These are phyloP conservation scores for Geotrichum restrictum DNA, from an alignment of 1,139 yeast genomes.

Conservation along the genomic window DNA sequence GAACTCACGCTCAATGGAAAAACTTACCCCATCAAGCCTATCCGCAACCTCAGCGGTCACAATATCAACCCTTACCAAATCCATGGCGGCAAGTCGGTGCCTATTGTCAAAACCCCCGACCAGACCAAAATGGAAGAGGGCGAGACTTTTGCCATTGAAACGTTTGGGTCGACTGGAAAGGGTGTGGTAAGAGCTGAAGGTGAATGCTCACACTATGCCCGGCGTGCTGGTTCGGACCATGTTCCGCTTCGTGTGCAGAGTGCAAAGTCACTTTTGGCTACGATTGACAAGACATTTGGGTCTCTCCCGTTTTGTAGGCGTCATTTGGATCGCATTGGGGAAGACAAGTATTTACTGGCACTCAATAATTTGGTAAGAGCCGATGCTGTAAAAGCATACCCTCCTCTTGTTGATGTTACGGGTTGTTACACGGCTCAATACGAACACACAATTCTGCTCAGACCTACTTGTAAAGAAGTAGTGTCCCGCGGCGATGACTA, in stretches of 20 bases:
- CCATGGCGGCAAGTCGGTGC: slow-evolving; percentile 94
- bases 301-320: slow-evolving; percentile 96
- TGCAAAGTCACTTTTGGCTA: slow-evolving; percentile 61
- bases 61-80: slow-evolving; percentile 77
- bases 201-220: slow-evolving; percentile 90
- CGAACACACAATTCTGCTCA: slow-evolving; percentile 88
- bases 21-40: slow-evolving; percentile 76
- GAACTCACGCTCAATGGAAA: slow-evolving; percentile 88
- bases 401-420: slow-evolving; percentile 78
- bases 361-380: slow-evolving; percentile 78
- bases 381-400: slow-evolving; percentile 87
- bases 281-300: slow-evolving; percentile 79
- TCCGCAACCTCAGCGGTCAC: slow-evolving; percentile 91
- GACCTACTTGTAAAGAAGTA: slow-evolving; percentile 89
- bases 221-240: slow-evolving; percentile 48
- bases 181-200: slow-evolving; percentile 86
- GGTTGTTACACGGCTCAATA: slow-evolving; percentile 95
- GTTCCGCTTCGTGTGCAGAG: slow-evolving; percentile 54
- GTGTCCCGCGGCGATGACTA: slow-evolving; percentile 94
- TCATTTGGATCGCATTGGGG: slow-evolving; percentile 85
- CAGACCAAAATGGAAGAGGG: slow-evolving; percentile 98
- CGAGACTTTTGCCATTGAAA: slow-evolving; percentile 95
- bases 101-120: slow-evolving; percentile 89
- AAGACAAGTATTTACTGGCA: slow-evolving; percentile 87
- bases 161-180: slow-evolving; percentile 94